A percentile compares a stretch with the other conserved stretches of the same genome.
Evolutionary conservation across 257 asterid species (phyloP).

Genomic region (Solanum pennellii): DNA sequence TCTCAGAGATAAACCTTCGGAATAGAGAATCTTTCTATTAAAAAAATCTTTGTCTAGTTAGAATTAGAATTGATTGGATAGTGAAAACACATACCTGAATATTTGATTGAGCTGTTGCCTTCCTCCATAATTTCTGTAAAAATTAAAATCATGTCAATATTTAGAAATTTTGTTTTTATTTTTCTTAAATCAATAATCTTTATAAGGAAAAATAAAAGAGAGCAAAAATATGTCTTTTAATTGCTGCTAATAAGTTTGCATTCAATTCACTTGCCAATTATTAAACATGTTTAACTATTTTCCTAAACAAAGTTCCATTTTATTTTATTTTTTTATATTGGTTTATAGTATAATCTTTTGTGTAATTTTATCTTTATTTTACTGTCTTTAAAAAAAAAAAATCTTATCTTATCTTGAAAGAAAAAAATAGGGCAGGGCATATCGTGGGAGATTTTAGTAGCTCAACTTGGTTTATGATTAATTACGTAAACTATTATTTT

Average conservation of each 20-base stretch:
- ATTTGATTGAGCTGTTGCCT: not conserved
- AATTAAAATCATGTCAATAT: not conserved
- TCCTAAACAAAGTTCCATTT: not conserved
- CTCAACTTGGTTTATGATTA: not conserved
- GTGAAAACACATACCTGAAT: not conserved
- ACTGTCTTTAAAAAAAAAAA: not conserved
- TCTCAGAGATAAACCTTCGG: too few relatives aligned
- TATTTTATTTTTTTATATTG: too few relatives aligned
- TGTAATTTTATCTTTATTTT: too few relatives aligned
- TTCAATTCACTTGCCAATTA: not conserved
- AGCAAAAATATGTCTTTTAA: not conserved
- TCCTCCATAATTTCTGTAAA: constrained; percentile 4
- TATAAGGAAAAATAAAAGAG: not conserved
- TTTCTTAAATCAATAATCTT: not conserved
- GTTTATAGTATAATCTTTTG: not conserved
- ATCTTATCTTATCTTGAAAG: not conserved
- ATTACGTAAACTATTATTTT: not conserved
- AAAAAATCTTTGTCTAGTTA: too few relatives aligned
- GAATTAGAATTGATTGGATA: too few relatives aligned
- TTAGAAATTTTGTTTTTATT: not conserved
- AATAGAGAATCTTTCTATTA: too few relatives aligned
- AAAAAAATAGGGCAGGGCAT: not conserved
- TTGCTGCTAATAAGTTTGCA: not conserved
- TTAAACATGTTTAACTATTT: not conserved
- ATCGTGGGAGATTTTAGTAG: not conserved